Conservation (phyloP, 2,329 filamentous ascomycete species). For the Fonsecaea pedrosoi region DNA sequence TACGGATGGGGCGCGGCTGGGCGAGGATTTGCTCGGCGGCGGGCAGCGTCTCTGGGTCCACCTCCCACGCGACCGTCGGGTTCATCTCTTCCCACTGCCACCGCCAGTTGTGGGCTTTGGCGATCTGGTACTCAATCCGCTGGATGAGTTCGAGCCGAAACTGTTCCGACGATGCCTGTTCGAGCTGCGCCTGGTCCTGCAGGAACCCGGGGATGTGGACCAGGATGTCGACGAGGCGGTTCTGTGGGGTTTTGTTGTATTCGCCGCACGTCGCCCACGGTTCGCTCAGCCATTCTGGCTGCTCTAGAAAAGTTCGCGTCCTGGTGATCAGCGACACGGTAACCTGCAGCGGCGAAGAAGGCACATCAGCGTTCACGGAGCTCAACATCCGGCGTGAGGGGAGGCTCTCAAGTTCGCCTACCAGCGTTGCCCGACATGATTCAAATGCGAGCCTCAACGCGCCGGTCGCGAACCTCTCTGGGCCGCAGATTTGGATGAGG, state of each 20-base stretch:
- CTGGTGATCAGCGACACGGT: slow-evolving; percentile 34
- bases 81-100: slow-evolving; percentile 34
- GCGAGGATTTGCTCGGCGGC: slow-evolving; percentile 71
- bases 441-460: slow-evolving; percentile 31
- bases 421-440: slow-evolving; percentile 33
- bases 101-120: slow-evolving; percentile 28
- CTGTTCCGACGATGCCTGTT: slow-evolving; percentile 16
- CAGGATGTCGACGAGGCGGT: slow-evolving; percentile 34
- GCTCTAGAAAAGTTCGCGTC: slow-evolving; percentile 30
- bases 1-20: slow-evolving; percentile 81
- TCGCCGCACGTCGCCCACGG: slow-evolving; percentile 27
- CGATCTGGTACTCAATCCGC: slow-evolving; percentile 29
- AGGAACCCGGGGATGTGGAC: slow-evolving; percentile 32
- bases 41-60: slow-evolving; percentile 25
- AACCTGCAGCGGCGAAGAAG: slow-evolving; percentile 11
- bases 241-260: slow-evolving; percentile 30
- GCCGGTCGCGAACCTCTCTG: slow-evolving; percentile 23
- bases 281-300: slow-evolving; percentile 27
- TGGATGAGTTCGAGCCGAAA: slow-evolving; percentile 23
- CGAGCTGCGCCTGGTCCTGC: slow-evolving; percentile 30
- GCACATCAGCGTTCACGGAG: not conserved
- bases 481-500: slow-evolving; percentile 32
- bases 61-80: slow-evolving; percentile 26
- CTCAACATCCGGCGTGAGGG: not conserved
- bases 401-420: slow-evolving; percentile 10